These are phyloP conservation scores for Wickerhamiella musiphila DNA, from an alignment of 805 yeast genomes.

Conservation along the genomic window DNA sequence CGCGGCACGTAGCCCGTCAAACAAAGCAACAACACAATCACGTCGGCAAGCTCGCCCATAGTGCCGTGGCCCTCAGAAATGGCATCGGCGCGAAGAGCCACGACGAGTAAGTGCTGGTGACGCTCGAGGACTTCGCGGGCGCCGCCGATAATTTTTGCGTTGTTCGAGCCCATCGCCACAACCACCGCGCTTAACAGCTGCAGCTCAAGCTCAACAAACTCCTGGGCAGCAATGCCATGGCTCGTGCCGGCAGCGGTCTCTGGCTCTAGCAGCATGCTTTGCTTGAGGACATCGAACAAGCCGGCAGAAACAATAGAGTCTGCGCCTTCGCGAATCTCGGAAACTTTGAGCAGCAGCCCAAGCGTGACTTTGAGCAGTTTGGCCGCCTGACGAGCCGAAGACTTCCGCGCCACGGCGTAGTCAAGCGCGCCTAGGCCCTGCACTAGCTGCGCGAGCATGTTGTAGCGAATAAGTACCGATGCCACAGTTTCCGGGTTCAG, in stretches of 20 bases:
- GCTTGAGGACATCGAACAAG: conserved; percentile 42
- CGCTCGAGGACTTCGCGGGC: conserved; percentile 34
- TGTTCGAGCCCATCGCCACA: conserved; percentile 63
- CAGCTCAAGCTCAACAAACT: conserved; percentile 53
- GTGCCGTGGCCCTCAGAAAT: conserved; percentile 15
- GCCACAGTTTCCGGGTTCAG: conserved; percentile 39
- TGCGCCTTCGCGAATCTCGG: conserved; percentile 66
- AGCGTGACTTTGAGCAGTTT: conserved; percentile 52
- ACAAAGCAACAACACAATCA: conserved; percentile 37
- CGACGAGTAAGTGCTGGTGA: conserved; percentile 39
- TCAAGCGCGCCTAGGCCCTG: conserved; percentile 40
- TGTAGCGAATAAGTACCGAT: conserved; percentile 43
- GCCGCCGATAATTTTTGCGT: conserved; percentile 37
- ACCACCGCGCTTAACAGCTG: conserved; percentile 52
- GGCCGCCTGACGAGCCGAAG: conserved; percentile 20
- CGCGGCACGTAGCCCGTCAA: conserved; percentile 23
- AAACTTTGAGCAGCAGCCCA: conserved; percentile 52
- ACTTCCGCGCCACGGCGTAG: neutral
- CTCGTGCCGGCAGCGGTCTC: conserved; percentile 72
- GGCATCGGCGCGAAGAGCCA: conserved; percentile 42
- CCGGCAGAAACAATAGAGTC: conserved; percentile 58
- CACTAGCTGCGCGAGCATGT: conserved; percentile 46
- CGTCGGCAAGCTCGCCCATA: conserved; percentile 29
- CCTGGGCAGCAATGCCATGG: conserved; percentile 28
- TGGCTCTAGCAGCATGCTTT: conserved; percentile 37